Percentiles rank a stretch among this genome's conserved stretches.
These are phyloP conservation scores for Tolypocladium amazonense DNA, from an alignment of 2,329 filamentous ascomycete genomes.

Conservation along the genomic window DNA sequence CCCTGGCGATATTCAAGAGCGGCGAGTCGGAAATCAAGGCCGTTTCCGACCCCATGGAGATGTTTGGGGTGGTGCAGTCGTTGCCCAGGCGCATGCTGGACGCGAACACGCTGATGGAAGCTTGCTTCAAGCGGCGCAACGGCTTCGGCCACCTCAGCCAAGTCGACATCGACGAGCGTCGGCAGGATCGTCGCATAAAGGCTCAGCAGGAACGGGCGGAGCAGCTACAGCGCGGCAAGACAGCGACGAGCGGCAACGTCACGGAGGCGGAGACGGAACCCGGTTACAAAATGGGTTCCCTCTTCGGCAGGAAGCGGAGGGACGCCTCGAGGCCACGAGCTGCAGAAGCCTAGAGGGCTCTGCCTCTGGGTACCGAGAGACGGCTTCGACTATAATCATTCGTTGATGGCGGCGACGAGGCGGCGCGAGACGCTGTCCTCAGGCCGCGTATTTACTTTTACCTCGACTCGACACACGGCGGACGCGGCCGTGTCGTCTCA, in stretches of 20 bases:
- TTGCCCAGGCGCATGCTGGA: constrained; percentile 75
- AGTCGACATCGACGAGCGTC: constrained; percentile 65
- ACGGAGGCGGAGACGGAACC: constrained; percentile 16
- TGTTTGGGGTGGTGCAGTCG: constrained; percentile 87
- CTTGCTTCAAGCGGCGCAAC: constrained; percentile 70
- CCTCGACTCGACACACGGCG: background rate
- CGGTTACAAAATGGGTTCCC: constrained; percentile 28
- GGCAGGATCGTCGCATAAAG: constrained; percentile 55
- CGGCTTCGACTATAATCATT: background rate
- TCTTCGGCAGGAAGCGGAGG: constrained; percentile 34
- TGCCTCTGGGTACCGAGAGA: background rate
- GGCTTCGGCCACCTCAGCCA: constrained; percentile 76
- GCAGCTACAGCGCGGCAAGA: constrained; percentile 14
- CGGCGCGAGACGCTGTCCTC: background rate
- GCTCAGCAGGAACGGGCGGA: constrained; percentile 30
- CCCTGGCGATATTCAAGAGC: constrained; percentile 81
- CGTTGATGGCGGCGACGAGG: background rate
- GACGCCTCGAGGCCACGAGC: constrained; percentile 11
- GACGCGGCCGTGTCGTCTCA: background rate
- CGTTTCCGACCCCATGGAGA: constrained; percentile 82
- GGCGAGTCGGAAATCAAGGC: constrained; percentile 72
- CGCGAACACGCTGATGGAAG: constrained; percentile 70
- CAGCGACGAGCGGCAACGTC: constrained; percentile 17
- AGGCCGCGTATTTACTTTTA: background rate
- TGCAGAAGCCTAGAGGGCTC: constrained; percentile 5